Percentiles rank a stretch among this genome's conserved stretches.
Evolutionary conservation across 495 filamentous ascomycete species (phyloP).

Genomic region (Penicillium coffeae): DNA sequence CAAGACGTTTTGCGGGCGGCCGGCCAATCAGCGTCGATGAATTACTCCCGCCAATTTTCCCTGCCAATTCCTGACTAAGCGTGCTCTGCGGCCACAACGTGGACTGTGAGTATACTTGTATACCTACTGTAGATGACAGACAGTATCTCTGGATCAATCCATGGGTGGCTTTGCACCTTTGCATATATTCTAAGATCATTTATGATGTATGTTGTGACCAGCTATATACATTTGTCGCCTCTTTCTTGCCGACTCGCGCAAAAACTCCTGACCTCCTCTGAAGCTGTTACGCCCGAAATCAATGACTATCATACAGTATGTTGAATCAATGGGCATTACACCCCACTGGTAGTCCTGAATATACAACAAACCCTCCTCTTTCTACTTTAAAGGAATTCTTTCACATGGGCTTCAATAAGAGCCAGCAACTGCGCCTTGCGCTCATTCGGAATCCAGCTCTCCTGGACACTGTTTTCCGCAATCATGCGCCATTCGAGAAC

Average conservation of each 20-base stretch:
- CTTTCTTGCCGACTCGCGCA: too few relatives aligned
- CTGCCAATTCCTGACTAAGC: not conserved
- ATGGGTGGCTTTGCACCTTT: too few relatives aligned
- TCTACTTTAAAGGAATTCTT: slow-evolving; percentile 24
- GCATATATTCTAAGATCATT: too few relatives aligned
- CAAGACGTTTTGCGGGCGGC: slow-evolving; percentile 37
- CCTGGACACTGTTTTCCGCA: slow-evolving; percentile 56
- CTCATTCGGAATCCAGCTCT: slow-evolving; percentile 52
- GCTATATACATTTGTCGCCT: too few relatives aligned
- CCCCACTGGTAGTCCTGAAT: not conserved
- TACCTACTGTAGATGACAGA: too few relatives aligned
- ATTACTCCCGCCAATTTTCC: slow-evolving; percentile 38
- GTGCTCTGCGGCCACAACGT: too few relatives aligned
- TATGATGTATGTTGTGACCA: too few relatives aligned
- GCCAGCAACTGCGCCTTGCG: slow-evolving; percentile 38
- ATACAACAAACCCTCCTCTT: too few relatives aligned
- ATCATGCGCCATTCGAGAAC: slow-evolving; percentile 63
- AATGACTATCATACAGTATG: slow-evolving; percentile 11
- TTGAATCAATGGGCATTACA: slow-evolving; percentile 25
- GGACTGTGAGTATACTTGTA: too few relatives aligned
- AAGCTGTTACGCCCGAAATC: slow-evolving; percentile 10
- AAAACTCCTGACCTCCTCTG: too few relatives aligned
- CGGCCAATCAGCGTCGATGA: slow-evolving; percentile 37
- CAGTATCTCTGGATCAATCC: too few relatives aligned
- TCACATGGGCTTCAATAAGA: slow-evolving; percentile 36